phyloP scores from a whole-genome alignment of 139 green algal species.

The Protoeuglena noctilucae region DNA sequence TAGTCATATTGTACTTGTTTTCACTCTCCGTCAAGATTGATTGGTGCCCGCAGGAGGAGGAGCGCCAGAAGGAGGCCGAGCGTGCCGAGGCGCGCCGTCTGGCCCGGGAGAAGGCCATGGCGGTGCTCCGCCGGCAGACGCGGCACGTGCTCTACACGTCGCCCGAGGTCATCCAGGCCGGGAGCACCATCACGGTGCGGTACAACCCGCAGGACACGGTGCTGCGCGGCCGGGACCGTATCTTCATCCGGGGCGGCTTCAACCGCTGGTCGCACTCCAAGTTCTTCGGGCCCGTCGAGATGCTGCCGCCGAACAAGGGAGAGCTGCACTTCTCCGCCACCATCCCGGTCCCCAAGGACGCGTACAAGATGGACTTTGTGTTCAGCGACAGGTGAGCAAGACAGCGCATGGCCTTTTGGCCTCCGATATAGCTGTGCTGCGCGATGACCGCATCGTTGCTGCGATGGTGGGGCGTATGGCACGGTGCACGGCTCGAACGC shows the following conservation, averaged over 20 bases:
- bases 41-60: conserved; percentile 6
- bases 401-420: not conserved
- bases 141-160: conserved; percentile 32
- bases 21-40: too few species aligned
- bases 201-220: conserved; percentile 56
- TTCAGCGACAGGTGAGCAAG: conserved; percentile 19
- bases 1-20: too few species aligned
- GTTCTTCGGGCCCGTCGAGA: conserved; percentile 30
- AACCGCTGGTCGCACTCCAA: conserved; percentile 46
- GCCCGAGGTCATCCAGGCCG: conserved; percentile 13
- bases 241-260: conserved; percentile 40
- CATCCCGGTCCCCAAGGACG: conserved; percentile 14
- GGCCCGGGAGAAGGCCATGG: conserved; percentile 8
- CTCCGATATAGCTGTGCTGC: not conserved
- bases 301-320: conserved; percentile 26
- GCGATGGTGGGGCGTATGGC: not conserved
- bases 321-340: conserved; percentile 8
- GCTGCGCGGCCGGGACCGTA: conserved; percentile 23
- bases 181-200: conserved; percentile 28
- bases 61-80: not conserved
- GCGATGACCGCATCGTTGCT: not conserved
- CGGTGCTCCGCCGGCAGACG: conserved; percentile 4
- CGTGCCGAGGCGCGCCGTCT: conserved; percentile 1
- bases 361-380: conserved; percentile 24
- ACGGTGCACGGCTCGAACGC: not conserved